Base-by-base conservation (phyloP, 192 early-diverging fungal genomes). In the Physocladia obscura region DNA sequence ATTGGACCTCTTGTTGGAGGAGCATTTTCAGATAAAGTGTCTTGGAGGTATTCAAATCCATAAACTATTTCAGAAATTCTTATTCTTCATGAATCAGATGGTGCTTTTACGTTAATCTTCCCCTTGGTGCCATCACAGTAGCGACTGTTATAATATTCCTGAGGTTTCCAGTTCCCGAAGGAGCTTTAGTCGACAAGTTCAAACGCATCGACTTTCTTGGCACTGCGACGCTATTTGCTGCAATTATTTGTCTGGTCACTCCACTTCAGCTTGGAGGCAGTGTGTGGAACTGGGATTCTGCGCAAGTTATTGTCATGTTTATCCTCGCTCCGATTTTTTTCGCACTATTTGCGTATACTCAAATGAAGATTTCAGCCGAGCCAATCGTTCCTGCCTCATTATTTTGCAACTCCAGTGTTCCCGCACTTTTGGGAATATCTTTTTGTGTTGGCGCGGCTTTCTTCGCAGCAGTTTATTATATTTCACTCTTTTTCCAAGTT, bases 1-100 rank as follows among this genome's bases (percentile, higher is more conserved):
- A 54, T 92, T 1, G 93, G 93, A 4, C 91, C 93, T 1, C 77
- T 92, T 15, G 58, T 93, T 22, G 93, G 93, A 55, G 93, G 93
- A 36, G 69, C 88, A 11, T 87, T 95, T 40, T 91, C 89, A 31
- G 84, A 94, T 38, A 27, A 59, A 24, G 26, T 69, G 22, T 32
- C 29, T 21, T 74, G 73, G 73, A 38, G 73, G 3, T 76, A n/a
- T n/a, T n/a, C n/a, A n/a, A n/a, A n/a, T n/a, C n/a, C n/a, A n/a
- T n/a, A n/a, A n/a, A n/a, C n/a, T n/a, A n/a, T n/a, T n/a, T n/a
- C n/a, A n/a, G n/a, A n/a, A n/a, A n/a, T n/a, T n/a, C n/a, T n/a
- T n/a, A n/a, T n/a, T n/a, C n/a, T n/a, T n/a, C n/a, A n/a, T n/a
- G n/a, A n/a, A n/a, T n/a, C n/a, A 48, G 76, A 29, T 82, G 81